Percentiles rank a stretch among this genome's conserved stretches.
Evolutionary conservation across 140 eudicot species (phyloP).

Genomic region (Cichorium intybus): DNA sequence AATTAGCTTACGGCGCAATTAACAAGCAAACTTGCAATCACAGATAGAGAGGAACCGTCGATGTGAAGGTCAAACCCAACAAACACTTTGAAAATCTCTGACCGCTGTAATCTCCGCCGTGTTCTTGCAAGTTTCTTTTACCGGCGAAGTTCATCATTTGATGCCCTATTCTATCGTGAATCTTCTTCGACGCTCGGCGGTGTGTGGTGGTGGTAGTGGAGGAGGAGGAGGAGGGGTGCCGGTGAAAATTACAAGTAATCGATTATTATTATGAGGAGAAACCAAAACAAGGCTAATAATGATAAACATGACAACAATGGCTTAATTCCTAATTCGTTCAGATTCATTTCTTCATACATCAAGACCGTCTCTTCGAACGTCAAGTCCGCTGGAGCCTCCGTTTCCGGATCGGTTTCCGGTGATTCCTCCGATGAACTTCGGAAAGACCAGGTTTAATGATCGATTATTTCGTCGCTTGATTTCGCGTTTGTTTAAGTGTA

Average conservation of each 20-base stretch:
- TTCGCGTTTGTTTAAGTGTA: background rate
- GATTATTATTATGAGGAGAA: slow-evolving; percentile 52
- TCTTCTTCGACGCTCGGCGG: slow-evolving; percentile 33
- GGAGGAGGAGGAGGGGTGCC: slow-evolving; percentile 30
- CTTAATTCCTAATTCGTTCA: slow-evolving; percentile 52
- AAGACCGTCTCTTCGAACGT: slow-evolving; percentile 71
- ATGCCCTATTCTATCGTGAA: slow-evolving; percentile 34
- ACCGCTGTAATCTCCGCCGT: slow-evolving; percentile 21
- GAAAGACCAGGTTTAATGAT: slow-evolving; percentile 63
- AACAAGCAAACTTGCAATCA: slow-evolving; percentile 22
- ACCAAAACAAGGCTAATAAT: slow-evolving; percentile 34
- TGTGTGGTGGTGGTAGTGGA: slow-evolving; percentile 33
- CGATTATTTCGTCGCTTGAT: background rate
- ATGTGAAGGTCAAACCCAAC: slow-evolving; percentile 56
- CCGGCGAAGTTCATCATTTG: slow-evolving; percentile 17
- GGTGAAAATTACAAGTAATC: slow-evolving; percentile 6
- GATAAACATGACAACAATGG: slow-evolving; percentile 39
- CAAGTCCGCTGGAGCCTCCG: slow-evolving; percentile 62
- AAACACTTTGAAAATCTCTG: slow-evolving; percentile 25
- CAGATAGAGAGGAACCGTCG: slow-evolving; percentile 41
- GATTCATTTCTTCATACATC: slow-evolving; percentile 66
- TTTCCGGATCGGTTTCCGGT: slow-evolving; percentile 51
- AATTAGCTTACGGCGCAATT: slow-evolving; percentile 36
- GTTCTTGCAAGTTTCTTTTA: background rate
- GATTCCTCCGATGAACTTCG: slow-evolving; percentile 49